Percentiles rank a stretch among this genome's conserved stretches.
Evolutionary conservation across 345 rosid genomes (phyloP).

Genomic region (Sonneratia caseolaris): DNA sequence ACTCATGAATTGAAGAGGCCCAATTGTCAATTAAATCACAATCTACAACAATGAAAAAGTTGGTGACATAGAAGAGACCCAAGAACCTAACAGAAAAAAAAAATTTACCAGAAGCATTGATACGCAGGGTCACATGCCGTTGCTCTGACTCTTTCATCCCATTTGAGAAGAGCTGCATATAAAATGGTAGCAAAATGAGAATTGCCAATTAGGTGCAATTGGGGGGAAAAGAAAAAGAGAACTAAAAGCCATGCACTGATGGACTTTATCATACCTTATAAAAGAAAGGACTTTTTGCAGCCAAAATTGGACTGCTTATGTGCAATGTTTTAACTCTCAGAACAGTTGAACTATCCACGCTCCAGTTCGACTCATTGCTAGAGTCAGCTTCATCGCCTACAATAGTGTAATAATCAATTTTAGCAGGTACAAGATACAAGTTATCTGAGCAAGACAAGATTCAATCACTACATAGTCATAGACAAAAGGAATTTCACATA

Average conservation of each 20-base stretch:
- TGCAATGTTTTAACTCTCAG: constrained; percentile 74
- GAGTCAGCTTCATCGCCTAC: constrained; percentile 67
- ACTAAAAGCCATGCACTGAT: not conserved
- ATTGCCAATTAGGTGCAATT: not conserved
- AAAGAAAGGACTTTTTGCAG: constrained; percentile 97
- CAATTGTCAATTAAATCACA: too few species aligned
- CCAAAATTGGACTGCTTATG: constrained; percentile 96
- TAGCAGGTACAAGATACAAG: not conserved
- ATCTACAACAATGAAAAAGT: too few species aligned
- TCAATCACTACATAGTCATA: not conserved
- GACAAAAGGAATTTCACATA: not conserved
- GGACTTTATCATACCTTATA: constrained; percentile 45
- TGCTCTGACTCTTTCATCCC: constrained; percentile 99
- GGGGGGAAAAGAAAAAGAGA: not conserved
- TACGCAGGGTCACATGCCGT: constrained; percentile 84
- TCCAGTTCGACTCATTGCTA: constrained; percentile 70
- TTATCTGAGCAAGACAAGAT: not conserved
- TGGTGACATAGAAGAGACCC: too few species aligned
- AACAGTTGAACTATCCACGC: constrained; percentile 70
- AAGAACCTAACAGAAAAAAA: not conserved
- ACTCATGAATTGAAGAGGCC: too few species aligned
- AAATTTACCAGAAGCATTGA: constrained; percentile 67
- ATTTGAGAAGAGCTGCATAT: constrained; percentile 79
- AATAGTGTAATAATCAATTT: constrained; percentile 10
- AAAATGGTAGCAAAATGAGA: constrained; percentile 1